Evolutionary conservation across 2,329 filamentous ascomycete genomes (phyloP).

Genomic region (Colletotrichum tofieldiae): DNA sequence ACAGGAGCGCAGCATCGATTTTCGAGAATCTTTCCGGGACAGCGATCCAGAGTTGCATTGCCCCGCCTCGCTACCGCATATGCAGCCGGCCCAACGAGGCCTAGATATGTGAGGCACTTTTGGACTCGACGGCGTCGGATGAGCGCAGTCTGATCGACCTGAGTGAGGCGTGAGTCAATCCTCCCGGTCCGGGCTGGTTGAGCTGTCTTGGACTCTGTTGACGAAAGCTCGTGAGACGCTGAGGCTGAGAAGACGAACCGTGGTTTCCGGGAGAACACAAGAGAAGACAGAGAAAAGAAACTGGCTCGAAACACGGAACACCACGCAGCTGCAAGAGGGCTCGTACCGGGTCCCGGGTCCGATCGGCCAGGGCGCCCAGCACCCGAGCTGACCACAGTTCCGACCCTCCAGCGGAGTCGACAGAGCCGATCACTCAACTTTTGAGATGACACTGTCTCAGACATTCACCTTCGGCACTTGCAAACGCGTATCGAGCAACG

Average conservation of each 20-base stretch:
- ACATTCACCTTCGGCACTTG: neutral
- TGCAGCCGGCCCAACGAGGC: conserved; percentile 28
- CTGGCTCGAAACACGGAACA: neutral
- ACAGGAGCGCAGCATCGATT: conserved; percentile 29
- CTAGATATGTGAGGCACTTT: conserved; percentile 10
- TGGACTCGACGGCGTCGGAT: neutral
- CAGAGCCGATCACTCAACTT: neutral
- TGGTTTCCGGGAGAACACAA: neutral
- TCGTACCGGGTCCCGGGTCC: conserved; percentile 5
- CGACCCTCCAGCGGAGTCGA: conserved; percentile 11
- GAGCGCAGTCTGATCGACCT: conserved; percentile 2
- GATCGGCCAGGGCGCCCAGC: neutral
- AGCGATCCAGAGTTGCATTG: conserved; percentile 35
- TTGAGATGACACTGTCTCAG: neutral
- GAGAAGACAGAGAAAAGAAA: neutral
- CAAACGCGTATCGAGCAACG: neutral
- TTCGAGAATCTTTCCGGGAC: conserved; percentile 9
- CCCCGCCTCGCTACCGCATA: conserved; percentile 19
- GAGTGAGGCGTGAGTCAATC: neutral
- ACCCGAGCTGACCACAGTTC: conserved; percentile 8
- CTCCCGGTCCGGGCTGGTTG: neutral
- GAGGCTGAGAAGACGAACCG: neutral
- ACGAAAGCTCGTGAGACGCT: neutral
- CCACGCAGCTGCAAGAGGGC: neutral
- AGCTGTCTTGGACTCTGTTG: neutral